Percentiles rank a stretch among this genome's conserved stretches.
phyloP scores from a whole-genome alignment of 1,139 yeast species.

The Kodamaea arcana region DNA sequence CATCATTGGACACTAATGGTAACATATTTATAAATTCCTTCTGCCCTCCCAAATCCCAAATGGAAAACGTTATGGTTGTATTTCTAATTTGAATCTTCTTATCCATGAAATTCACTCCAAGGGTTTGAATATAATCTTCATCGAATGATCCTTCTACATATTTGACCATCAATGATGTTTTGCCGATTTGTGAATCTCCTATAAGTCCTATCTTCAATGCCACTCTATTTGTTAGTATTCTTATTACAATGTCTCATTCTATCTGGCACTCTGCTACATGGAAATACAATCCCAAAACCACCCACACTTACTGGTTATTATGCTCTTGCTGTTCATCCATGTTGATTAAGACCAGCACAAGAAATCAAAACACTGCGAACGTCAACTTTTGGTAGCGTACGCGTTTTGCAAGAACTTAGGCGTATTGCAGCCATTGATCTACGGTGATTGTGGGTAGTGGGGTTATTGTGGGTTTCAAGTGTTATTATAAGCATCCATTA shows the following conservation, averaged over 20 bases:
- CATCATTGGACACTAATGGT: conserved; percentile 89
- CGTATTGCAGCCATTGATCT: no score
- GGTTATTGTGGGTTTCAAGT: no score
- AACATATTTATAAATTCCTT: conserved; percentile 95
- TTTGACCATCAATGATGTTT: conserved; percentile 94
- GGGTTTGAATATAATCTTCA: conserved; percentile 86
- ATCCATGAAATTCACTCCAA: conserved; percentile 96
- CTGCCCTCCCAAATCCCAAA: conserved; percentile 98
- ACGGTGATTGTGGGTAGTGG: no score
- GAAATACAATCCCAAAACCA: no score
- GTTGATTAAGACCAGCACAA: neutral
- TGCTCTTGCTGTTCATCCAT: conserved; percentile 25
- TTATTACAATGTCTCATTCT: no score
- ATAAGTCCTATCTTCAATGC: conserved; percentile 88
- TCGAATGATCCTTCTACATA: conserved; percentile 94
- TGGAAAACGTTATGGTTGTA: conserved; percentile 85
- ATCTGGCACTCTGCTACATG: no score
- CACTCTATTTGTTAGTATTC: conserved; percentile 36
- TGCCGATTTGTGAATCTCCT: conserved; percentile 98
- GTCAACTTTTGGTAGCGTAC: no score
- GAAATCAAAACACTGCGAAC: neutral
- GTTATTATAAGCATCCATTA: no score
- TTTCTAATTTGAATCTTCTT: conserved; percentile 81
- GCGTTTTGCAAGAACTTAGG: no score
- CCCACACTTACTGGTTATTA: conserved; percentile 36